Percentiles rank a stretch among this genome's conserved stretches.
These are phyloP conservation scores for Pleurotus salmoneostramineus DNA, from an alignment of 768 basidiomycete species.

Conservation along the genomic window DNA sequence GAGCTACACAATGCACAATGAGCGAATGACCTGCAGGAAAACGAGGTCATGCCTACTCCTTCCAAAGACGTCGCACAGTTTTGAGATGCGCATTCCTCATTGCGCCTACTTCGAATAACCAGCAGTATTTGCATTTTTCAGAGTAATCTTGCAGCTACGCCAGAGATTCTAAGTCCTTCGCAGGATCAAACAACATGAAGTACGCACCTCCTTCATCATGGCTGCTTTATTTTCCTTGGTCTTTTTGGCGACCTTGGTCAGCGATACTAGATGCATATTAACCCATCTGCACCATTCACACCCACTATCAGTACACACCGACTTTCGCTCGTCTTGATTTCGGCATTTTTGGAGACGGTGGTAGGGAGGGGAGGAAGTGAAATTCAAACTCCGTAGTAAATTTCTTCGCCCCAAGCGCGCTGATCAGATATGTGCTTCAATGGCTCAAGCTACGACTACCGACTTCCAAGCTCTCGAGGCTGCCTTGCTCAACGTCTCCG, in stretches of 20 bases:
- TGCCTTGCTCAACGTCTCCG: slow-evolving; percentile 72
- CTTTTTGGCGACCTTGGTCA: slow-evolving; percentile 94
- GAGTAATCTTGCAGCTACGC: slow-evolving; percentile 73
- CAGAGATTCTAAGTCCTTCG: neutral
- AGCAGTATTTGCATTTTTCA: slow-evolving; percentile 93
- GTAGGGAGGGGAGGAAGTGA: slow-evolving; percentile 15
- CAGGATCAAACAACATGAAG: neutral
- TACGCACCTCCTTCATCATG: slow-evolving; percentile 71
- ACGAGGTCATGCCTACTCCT: slow-evolving; percentile 55
- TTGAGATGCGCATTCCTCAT: slow-evolving; percentile 95
- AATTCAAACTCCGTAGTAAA: slow-evolving; percentile 49
- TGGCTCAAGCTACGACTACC: slow-evolving; percentile 31
- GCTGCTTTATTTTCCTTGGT: slow-evolving; percentile 86
- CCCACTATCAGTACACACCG: slow-evolving; percentile 43
- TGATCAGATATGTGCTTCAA: slow-evolving; percentile 20
- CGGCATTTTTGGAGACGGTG: slow-evolving; percentile 56
- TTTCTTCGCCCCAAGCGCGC: slow-evolving; percentile 14
- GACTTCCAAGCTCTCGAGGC: slow-evolving; percentile 70
- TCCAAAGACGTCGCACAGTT: slow-evolving; percentile 91
- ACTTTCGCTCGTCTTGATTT: slow-evolving; percentile 86
- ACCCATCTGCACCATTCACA: slow-evolving; percentile 7
- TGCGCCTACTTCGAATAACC: slow-evolving; percentile 92
- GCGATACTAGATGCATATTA: slow-evolving; percentile 55
- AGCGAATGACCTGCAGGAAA: slow-evolving; percentile 1
- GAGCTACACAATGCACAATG: slow-evolving; percentile 42